Base-by-base conservation (phyloP, 345 rosid genomes). In the Rhizophora mangle region DNA sequence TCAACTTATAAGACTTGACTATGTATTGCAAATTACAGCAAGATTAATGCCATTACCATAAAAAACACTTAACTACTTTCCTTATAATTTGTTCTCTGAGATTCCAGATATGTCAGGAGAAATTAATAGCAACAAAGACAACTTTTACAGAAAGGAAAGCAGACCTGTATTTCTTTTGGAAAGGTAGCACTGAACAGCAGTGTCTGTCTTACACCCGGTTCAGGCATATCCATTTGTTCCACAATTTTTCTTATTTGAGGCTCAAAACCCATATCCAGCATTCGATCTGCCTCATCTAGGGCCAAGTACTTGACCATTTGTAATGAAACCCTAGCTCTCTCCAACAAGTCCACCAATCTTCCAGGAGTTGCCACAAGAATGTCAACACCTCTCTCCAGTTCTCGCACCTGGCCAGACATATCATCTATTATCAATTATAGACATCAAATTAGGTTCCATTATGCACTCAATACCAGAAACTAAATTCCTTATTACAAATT, bases 231-330 rank as follows among this genome's bases (percentile, higher is more conserved):
- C 96, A 88, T 90, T 79, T 94, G 92, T 75, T 94, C 93, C 6
- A 95, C 99, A 66, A 95, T 95, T 79, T 95, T 95, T 74, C 99
- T 85, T 68, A 95, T 95, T 73, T 95, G 99, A n/a, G 99, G 99
- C 83, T 95, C 99, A 86, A 95, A 95, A 62, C 99, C 99, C 99
- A 95, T 95, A 80, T 95, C 99, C 68, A 95, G 77, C 99, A 95
- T 95, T 62, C 99, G 86, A 82, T 95, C 99, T 37, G 99, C 99
- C 79, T 95, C 99, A 70, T 95, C 99, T 22, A 95, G 91, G 31
- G 98, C 97, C 77, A 94, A 81, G 65, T 82, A 94, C 74, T 85
- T 89, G 75, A 94, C 85, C 99, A 92, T 85, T 73, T 87, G 96
- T 80, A 95, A 79, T 1, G 99, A 95, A 62, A 95, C 96, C 82